Conservation (phyloP, 345 rosid species). For the Bretschneidera sinensis region DNA sequence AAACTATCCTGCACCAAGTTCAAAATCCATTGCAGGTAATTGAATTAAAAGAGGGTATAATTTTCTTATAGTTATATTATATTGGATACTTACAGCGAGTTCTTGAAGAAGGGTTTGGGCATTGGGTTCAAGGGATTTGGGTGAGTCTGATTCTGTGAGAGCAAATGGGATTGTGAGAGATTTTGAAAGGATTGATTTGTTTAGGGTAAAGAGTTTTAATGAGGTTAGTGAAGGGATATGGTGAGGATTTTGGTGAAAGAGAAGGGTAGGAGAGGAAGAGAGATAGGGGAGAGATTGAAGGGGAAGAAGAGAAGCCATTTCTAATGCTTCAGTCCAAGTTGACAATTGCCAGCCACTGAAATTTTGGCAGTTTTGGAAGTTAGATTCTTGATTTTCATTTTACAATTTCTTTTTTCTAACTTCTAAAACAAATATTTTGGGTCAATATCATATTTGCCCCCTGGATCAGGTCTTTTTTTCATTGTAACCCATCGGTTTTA, state of each 20-base stretch:
- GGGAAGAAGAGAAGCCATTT: conserved; percentile 43
- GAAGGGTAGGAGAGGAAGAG: conserved; percentile 21
- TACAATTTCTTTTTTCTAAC: too few species aligned
- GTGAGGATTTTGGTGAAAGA: conserved; percentile 23
- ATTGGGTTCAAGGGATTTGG: conserved; percentile 42
- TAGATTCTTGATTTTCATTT: background rate
- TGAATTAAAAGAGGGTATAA: background rate
- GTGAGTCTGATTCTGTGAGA: conserved; percentile 65
- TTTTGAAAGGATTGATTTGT: conserved; percentile 23
- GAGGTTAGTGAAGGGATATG: conserved; percentile 24
- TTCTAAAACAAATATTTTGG: too few species aligned
- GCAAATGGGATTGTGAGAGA: conserved; percentile 40
- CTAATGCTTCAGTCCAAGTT: background rate
- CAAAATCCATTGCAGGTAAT: background rate
- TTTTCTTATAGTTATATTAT: background rate
- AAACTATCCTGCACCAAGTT: conserved; percentile 59
- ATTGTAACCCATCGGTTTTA: too few species aligned
- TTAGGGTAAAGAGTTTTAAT: conserved; percentile 18
- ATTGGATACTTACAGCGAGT: conserved; percentile 51
- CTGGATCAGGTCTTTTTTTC: too few species aligned
- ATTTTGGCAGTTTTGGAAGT: conserved; percentile 10
- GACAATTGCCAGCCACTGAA: background rate
- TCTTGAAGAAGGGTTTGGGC: conserved; percentile 49
- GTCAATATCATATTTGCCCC: too few species aligned
- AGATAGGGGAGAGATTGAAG: conserved; percentile 35